Evolutionary conservation across 2,329 filamentous ascomycete genomes (phyloP), one percentile per base, ranked within the genome.

Genomic region (Stemphylium lycopersici): DNA sequence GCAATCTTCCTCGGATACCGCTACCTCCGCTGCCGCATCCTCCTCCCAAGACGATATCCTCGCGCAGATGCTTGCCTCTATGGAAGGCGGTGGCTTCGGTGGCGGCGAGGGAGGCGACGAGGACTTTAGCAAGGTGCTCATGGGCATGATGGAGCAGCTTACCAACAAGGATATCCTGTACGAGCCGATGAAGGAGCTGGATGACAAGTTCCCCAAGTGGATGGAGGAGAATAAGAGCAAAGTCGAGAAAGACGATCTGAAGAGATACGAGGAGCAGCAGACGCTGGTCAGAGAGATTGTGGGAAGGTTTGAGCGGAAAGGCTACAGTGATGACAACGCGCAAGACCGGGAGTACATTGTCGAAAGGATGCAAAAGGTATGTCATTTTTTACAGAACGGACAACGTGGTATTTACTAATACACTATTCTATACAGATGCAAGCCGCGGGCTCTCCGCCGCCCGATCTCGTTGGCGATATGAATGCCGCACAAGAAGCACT

Each of bases 91-190:
- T 6, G 83, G 82, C 20, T 69, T 81, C 54, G 80, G 77, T 5
- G 63, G 76, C 0, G 87, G 75, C 0, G 87, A 84, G 13, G 73
- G 68, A 8, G 78, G 80, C 55, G 91, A 97, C 52, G 92, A 95
- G 66, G 92, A 96, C 65, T 90, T 98, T 68, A 92, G 91, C 52
- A 93, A 96, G 78, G 91, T 98, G 87, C 84, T 99, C 55, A 86
- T 96, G 83, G 90, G 90, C 48, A 96, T 98, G 91, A 98, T 99
- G 93, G 91, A 98, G 78, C 93, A 99, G 76, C 83, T 99, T 59
- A 98, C 95, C 3, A 96, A 96, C 76, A 98, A 96, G 80, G 95
- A 98, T 65, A 97, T 99, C 59, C 78, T 99, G 45, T 98, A 98
- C 73, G 93, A 99, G 78, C 95, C 95, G 2, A 97, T 99, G 92